Conservation (phyloP, 164 flowering plant genomes). For the Berberis vulgaris region DNA sequence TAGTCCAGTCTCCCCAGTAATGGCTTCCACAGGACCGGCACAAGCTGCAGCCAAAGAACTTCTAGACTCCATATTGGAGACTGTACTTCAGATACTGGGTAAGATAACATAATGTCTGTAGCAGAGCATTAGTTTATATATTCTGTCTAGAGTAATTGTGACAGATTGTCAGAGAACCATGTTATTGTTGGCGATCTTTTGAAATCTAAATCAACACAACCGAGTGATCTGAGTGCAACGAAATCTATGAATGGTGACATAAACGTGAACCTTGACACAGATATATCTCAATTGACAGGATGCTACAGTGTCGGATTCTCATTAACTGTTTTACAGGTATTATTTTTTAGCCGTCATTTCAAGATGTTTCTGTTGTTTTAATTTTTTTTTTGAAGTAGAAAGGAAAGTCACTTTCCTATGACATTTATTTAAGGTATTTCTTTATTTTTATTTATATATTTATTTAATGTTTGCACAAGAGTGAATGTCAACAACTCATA, state of each 20-base stretch:
- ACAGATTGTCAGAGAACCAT: slow-evolving; percentile 63
- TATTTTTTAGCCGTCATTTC: not conserved
- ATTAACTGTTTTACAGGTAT: slow-evolving; percentile 89
- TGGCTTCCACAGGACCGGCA: slow-evolving; percentile 89
- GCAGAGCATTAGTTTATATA: not conserved
- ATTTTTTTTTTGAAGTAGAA: too few species aligned
- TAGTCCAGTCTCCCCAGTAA: slow-evolving; percentile 87
- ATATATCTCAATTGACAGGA: slow-evolving; percentile 79
- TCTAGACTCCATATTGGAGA: slow-evolving; percentile 75
- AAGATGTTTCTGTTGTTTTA: too few species aligned
- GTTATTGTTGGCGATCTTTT: slow-evolving; percentile 91
- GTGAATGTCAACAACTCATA: slow-evolving; percentile 99
- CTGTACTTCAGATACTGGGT: slow-evolving; percentile 76
- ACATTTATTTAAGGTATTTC: not conserved
- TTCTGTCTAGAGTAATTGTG: too few species aligned
- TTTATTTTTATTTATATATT: not conserved
- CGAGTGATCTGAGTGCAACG: slow-evolving; percentile 56
- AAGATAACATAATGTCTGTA: slow-evolving; percentile 13
- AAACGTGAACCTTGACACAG: slow-evolving; percentile 75
- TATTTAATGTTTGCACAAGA: slow-evolving; percentile 32
- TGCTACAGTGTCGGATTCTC: slow-evolving; percentile 90
- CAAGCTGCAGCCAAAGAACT: slow-evolving; percentile 84
- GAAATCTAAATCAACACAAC: slow-evolving; percentile 59
- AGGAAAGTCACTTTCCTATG: too few species aligned
- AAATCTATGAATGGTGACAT: slow-evolving; percentile 50